Conservation (phyloP, 495 filamentous ascomycete species). For the Daldinia loculata region DNA sequence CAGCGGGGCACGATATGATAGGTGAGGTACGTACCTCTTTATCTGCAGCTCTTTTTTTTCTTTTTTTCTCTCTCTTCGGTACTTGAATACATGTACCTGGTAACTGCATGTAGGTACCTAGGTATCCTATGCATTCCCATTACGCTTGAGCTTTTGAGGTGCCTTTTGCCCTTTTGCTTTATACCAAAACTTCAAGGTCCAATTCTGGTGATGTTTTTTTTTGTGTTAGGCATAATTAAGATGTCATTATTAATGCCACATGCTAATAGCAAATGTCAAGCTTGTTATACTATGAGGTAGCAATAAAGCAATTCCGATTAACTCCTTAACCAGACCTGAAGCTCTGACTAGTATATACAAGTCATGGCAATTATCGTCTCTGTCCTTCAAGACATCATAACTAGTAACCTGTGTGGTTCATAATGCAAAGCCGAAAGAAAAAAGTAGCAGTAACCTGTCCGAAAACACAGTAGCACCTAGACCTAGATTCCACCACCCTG, state of each 20-base stretch:
- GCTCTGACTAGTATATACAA: slow-evolving; percentile 30
- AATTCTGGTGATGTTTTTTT: background rate
- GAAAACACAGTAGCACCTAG: slow-evolving; percentile 7
- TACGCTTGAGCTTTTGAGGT: too few species aligned
- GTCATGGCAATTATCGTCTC: slow-evolving; percentile 12
- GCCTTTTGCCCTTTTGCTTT: too few species aligned
- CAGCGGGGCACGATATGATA: slow-evolving; percentile 16
- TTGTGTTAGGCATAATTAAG: background rate
- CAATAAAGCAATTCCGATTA: slow-evolving; percentile 18
- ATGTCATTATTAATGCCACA: background rate
- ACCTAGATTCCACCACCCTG: slow-evolving; percentile 13
- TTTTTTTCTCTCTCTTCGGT: background rate
- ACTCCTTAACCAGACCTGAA: slow-evolving; percentile 22
- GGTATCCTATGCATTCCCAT: background rate
- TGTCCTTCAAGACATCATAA: background rate
- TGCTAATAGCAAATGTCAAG: background rate
- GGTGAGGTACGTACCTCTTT: slow-evolving; percentile 12
- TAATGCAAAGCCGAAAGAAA: slow-evolving; percentile 3
- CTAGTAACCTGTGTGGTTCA: slow-evolving; percentile 5
- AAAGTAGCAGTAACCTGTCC: slow-evolving; percentile 1
- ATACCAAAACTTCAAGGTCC: background rate
- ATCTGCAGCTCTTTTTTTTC: background rate
- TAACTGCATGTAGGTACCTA: background rate
- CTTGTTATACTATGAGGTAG: background rate
- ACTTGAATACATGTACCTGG: background rate